phyloP scores from a whole-genome alignment of 1,284 basidiomycete species.

The Malassezia pachydermatis region DNA sequence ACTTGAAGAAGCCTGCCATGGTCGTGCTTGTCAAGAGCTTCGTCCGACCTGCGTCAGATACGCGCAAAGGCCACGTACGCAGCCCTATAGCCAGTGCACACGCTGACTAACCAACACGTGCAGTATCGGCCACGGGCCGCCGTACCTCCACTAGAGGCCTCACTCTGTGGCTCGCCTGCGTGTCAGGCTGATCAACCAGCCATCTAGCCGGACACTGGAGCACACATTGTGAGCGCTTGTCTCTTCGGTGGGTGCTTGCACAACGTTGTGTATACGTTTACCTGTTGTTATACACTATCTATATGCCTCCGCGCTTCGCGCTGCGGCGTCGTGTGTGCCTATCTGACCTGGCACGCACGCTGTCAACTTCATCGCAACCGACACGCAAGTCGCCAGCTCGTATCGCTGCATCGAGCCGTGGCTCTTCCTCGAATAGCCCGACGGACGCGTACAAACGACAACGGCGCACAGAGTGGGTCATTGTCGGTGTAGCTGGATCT shows the following conservation, averaged over 20 bases:
- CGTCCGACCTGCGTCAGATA: too few species aligned
- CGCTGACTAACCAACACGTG: too few species aligned
- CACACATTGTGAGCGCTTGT: too few species aligned
- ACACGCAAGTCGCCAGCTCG: constrained; percentile 1
- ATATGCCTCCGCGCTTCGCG: background rate
- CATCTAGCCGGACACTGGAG: too few species aligned
- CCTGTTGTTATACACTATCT: background rate
- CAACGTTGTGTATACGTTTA: background rate
- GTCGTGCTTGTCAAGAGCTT: too few species aligned
- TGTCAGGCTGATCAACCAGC: too few species aligned
- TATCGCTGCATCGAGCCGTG: background rate
- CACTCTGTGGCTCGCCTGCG: too few species aligned
- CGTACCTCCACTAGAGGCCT: too few species aligned
- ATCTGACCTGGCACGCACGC: background rate
- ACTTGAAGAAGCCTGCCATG: constrained; percentile 19
- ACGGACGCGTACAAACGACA: constrained; percentile 30
- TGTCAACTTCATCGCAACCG: background rate
- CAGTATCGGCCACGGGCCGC: too few species aligned
- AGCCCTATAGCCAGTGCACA: background rate
- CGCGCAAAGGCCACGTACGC: background rate
- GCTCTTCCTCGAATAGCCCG: background rate
- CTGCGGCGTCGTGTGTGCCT: background rate
- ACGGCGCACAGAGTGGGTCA: constrained; percentile 38
- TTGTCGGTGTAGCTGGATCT: constrained; percentile 41
- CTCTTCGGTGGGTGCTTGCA: too few species aligned